Conservation (phyloP, 2,329 filamentous ascomycete species). For the Cladosporium phlei region DNA sequence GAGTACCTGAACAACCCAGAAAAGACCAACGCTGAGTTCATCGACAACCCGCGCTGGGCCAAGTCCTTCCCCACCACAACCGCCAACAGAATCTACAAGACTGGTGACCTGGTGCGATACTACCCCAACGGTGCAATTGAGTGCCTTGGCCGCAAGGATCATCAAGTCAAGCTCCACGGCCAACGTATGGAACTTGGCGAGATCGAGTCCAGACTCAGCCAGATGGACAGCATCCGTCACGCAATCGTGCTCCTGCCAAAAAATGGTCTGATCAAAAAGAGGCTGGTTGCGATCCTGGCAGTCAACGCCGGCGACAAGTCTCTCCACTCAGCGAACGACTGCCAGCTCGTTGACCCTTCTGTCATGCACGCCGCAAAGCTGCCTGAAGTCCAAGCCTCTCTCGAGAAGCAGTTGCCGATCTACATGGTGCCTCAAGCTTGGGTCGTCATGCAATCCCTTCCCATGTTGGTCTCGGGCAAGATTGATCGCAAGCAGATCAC, state of each 20-base stretch:
- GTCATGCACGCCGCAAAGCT: conserved; percentile 7
- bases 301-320: conserved; percentile 8
- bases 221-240: conserved; percentile 13
- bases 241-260: conserved; percentile 13
- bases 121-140: conserved; percentile 16
- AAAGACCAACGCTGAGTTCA: conserved; percentile 11
- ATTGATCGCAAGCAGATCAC: conserved; percentile 14
- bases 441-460: conserved; percentile 11
- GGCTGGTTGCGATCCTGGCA: conserved; percentile 5
- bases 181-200: conserved; percentile 72
- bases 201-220: conserved; percentile 55
- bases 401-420: conserved; percentile 12
- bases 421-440: conserved; percentile 15
- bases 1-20: conserved; percentile 17
- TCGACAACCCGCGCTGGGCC: conserved; percentile 9
- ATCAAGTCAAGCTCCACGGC: conserved; percentile 73
- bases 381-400: conserved; percentile 5
- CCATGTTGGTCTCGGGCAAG: conserved; percentile 14
- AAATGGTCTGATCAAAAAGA: conserved; percentile 10
- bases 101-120: conserved; percentile 22
- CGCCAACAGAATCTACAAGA: conserved; percentile 16
- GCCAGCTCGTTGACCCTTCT: conserved; percentile 8
- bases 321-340: conserved; percentile 1
- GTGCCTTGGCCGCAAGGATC: conserved; percentile 66
- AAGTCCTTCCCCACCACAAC: conserved; percentile 2